Evolutionary conservation across 2,329 filamentous ascomycete species (phyloP).

Genomic region (Talaromyces marneffei): DNA sequence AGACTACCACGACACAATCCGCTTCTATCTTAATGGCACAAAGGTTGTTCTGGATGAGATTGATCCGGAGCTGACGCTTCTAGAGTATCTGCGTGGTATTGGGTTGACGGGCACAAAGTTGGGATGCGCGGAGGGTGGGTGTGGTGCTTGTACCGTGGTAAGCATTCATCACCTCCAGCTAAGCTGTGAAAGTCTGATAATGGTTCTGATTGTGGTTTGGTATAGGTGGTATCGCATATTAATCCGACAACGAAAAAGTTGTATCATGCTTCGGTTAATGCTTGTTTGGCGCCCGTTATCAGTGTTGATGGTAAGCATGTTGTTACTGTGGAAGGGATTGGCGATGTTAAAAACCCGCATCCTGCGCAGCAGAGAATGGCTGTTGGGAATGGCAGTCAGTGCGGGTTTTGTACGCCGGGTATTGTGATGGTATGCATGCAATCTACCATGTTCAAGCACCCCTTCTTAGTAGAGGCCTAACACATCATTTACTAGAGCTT

Average conservation of each 20-base stretch:
- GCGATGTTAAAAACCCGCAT: slow-evolving; percentile 78
- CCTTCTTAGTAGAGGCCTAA: slow-evolving; percentile 9
- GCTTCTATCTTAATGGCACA: slow-evolving; percentile 93
- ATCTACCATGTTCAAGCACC: background rate
- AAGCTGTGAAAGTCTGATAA: background rate
- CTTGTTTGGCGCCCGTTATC: slow-evolving; percentile 85
- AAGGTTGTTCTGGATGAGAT: slow-evolving; percentile 77
- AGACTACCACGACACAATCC: slow-evolving; percentile 76
- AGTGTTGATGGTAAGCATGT: slow-evolving; percentile 97
- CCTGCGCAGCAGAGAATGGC: slow-evolving; percentile 87
- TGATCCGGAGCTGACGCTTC: slow-evolving; percentile 83
- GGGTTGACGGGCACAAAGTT: slow-evolving; percentile 94
- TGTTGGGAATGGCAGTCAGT: slow-evolving; percentile 87
- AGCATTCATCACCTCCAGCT: no score
- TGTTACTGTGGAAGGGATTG: slow-evolving; percentile 95
- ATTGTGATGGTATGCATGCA: slow-evolving; percentile 69
- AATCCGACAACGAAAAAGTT: slow-evolving; percentile 89
- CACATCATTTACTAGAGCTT: slow-evolving; percentile 57
- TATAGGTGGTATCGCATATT: slow-evolving; percentile 73
- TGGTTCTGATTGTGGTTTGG: slow-evolving; percentile 22
- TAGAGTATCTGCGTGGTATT: slow-evolving; percentile 89
- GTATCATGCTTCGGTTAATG: slow-evolving; percentile 95
- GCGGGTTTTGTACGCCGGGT: slow-evolving; percentile 91
- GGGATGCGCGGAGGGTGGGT: slow-evolving; percentile 93
- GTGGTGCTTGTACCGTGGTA: slow-evolving; percentile 89